Conservation (phyloP, 352 stramenopile species). For the Phytopythium vexans region DNA sequence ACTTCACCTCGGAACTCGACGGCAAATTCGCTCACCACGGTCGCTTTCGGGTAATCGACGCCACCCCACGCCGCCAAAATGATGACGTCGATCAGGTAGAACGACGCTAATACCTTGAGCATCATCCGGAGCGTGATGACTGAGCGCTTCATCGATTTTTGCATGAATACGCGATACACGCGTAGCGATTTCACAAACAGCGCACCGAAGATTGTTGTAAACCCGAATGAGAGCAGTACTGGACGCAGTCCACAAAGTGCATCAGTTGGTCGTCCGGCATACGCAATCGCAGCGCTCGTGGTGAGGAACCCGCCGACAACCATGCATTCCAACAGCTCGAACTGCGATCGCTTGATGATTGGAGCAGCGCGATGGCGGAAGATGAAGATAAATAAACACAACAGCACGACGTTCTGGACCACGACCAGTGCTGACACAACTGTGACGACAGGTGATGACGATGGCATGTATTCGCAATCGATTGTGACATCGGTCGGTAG, state of each 20-base stretch:
- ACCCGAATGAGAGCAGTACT: conserved; percentile 26
- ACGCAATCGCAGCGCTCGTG: conserved; percentile 22
- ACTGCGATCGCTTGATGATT: conserved; percentile 48
- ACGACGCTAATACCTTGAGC: conserved; percentile 30
- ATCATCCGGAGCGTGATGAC: conserved; percentile 28
- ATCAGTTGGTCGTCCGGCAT: conserved; percentile 23
- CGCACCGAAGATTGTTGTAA: conserved; percentile 42
- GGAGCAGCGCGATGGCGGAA: conserved; percentile 25
- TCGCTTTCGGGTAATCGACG: conserved; percentile 30
- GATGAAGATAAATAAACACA: conserved; percentile 18
- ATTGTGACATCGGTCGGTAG: conserved; percentile 10
- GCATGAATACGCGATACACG: conserved; percentile 55
- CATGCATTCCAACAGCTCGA: conserved; percentile 37
- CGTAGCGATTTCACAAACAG: conserved; percentile 48
- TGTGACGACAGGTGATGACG: conserved; percentile 10
- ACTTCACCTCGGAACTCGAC: conserved; percentile 2
- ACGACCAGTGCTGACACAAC: conserved; percentile 6
- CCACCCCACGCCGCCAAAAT: conserved; percentile 37
- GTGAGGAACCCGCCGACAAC: conserved; percentile 35
- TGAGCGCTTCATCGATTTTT: conserved; percentile 33
- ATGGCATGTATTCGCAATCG: conserved; percentile 27
- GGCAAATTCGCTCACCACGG: conserved; percentile 7
- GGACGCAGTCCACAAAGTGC: conserved; percentile 30
- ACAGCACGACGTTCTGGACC: conserved; percentile 14
- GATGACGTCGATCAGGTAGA: conserved; percentile 27